Base-by-base conservation (phyloP, 2,329 filamentous ascomycete species). In the Neoarthrinium moseri region DNA sequence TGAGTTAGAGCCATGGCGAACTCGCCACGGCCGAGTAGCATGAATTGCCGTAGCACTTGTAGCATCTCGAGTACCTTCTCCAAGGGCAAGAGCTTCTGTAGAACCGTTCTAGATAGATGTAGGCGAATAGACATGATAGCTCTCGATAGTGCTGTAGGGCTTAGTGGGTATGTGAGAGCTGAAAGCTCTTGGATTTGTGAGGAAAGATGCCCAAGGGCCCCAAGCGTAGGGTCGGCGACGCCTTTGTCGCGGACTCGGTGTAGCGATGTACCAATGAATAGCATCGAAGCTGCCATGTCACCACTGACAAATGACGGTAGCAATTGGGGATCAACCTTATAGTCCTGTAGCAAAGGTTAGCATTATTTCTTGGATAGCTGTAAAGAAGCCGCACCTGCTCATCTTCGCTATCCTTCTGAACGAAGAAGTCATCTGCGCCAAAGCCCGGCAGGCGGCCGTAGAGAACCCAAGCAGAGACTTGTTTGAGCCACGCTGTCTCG, bases 401-500 rank as follows among this genome's bases (percentile, higher is more conserved):
- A 17, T 64, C 63, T 10, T 71, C 65, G 11, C 69, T 62, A 7
- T 71, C 61, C 53, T 65, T 74, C 60, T 79, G 78, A 24, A 97
- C 81, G 62, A 96, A 96, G 63, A 97, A 97, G 66, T 97, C 92
- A n/a, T 80, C 77, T 5, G 77, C 79, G 3, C 89, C 90, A 61
- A 89, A 84, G 12, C 77, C 78, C 1, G 92, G 91, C 47, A 96
- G 69, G 41, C 87, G 83, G 5, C 94, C 94, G 63, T 96, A 95
- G 12, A 97, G 69, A 7, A 97, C 77, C 92, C 92, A 99, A 21
- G 88, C 87, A 4, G 90, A 88, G 10, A 95, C 77, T 61, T 96
- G 91, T 64, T 90, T 88, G 60, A 97, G 72, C 94, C 94, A 99
- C 7, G 91, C 87, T 23, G 81, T 87, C 69, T 99, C 92, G 0